phyloP scores from a whole-genome alignment of 345 rosid species.

The Syzygium jambos region DNA sequence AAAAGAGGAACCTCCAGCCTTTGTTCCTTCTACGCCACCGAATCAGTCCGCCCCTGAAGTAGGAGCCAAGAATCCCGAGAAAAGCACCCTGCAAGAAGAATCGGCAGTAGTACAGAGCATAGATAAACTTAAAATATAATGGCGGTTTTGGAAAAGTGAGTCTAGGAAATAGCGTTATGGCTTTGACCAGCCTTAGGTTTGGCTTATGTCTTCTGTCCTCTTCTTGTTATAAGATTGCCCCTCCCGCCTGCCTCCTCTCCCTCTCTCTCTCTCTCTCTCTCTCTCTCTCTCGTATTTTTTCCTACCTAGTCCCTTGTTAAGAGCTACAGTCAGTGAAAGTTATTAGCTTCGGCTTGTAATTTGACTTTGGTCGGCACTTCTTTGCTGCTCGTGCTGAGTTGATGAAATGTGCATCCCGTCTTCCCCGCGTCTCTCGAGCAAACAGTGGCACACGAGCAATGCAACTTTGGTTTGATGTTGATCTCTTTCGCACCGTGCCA shows the following conservation, averaged over 20 bases:
- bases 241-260: not conserved
- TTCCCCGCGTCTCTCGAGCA: not conserved
- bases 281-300: not conserved
- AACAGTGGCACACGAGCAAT: not conserved
- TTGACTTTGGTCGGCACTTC: not conserved
- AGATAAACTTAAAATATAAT: conserved; percentile 50
- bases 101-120: conserved; percentile 27
- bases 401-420: not conserved
- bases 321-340: not conserved
- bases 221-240: not conserved
- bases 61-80: conserved; percentile 20
- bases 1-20: conserved; percentile 10
- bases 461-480: not conserved
- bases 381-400: not conserved
- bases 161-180: not conserved
- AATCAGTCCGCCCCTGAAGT: not conserved
- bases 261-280: not conserved
- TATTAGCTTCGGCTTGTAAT: not conserved
- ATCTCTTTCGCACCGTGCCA: not conserved
- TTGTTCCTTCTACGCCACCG: not conserved
- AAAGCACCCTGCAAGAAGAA: conserved; percentile 17
- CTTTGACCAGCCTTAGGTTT: not conserved
- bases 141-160: conserved; percentile 2
- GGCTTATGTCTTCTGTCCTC: not conserved
- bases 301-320: not conserved